phyloP scores from a whole-genome alignment of 257 asterid genomes.

The Catharanthus roseus region DNA sequence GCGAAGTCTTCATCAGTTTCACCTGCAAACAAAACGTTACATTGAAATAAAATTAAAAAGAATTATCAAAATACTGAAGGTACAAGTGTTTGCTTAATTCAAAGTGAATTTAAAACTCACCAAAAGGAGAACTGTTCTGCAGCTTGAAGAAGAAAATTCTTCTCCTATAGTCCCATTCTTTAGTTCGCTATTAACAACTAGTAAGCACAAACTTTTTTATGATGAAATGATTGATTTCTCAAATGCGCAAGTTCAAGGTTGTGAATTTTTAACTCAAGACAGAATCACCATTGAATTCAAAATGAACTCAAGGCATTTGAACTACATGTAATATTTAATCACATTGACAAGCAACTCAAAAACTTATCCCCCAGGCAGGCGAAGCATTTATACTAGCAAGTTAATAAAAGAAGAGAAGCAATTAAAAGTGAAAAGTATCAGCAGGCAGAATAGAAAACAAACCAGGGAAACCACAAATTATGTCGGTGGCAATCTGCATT shows the following conservation, averaged over 20 bases:
- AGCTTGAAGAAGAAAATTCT: neutral
- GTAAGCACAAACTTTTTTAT: neutral
- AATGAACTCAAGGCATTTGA: neutral
- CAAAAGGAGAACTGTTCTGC: neutral
- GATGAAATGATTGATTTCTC: neutral
- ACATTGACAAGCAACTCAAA: neutral
- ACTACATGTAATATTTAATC: neutral
- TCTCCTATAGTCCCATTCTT: neutral
- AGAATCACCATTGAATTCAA: neutral
- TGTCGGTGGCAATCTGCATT: slow-evolving; percentile 97
- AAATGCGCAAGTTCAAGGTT: neutral
- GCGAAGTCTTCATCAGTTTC: slow-evolving; percentile 92
- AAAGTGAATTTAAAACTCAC: neutral
- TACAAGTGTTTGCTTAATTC: neutral
- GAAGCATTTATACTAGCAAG: too few species aligned
- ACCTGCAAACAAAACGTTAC: slow-evolving; percentile 35
- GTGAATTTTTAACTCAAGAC: neutral
- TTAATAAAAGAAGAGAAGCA: neutral
- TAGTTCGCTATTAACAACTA: neutral
- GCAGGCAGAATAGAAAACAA: slow-evolving; percentile 22
- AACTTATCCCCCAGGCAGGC: neutral
- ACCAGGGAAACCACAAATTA: slow-evolving; percentile 99
- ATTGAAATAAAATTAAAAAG: neutral
- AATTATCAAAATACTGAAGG: neutral
- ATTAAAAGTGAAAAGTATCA: neutral